Evolutionary conservation across 352 stramenopile species (phyloP).

Genomic region (Ophiocytium majus): DNA sequence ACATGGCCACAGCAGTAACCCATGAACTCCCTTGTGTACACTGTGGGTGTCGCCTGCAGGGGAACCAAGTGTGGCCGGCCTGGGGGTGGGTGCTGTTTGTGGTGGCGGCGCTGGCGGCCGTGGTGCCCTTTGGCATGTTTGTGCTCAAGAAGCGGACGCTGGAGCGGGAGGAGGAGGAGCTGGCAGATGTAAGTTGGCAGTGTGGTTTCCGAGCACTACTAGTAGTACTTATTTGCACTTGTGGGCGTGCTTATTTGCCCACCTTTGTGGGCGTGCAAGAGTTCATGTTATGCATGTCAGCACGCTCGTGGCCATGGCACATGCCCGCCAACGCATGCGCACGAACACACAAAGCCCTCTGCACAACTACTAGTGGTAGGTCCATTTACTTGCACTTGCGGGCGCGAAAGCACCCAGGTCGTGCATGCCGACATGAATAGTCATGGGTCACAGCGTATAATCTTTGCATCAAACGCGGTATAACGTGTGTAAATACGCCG

Average conservation of each 20-base stretch:
- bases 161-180: neutral
- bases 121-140: neutral
- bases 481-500: too few relatives aligned
- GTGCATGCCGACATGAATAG: too few relatives aligned
- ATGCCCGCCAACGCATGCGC: neutral
- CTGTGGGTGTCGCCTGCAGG: too few relatives aligned
- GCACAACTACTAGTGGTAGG: too few relatives aligned
- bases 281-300: neutral
- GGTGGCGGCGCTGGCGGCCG: neutral
- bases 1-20: too few relatives aligned
- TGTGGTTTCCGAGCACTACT: too few relatives aligned
- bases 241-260: neutral
- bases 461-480: too few relatives aligned
- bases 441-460: too few relatives aligned
- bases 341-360: neutral
- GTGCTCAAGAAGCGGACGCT: neutral
- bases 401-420: too few relatives aligned
- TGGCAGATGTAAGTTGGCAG: neutral
- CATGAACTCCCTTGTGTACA: too few relatives aligned
- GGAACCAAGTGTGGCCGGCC: neutral
- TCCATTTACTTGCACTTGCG: too few relatives aligned
- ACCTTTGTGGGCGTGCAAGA: neutral
- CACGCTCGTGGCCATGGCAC: neutral
- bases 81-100: neutral
- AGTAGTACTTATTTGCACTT: neutral